phyloP scores from a whole-genome alignment of 345 rosid genomes.

The Citrus inodora region DNA sequence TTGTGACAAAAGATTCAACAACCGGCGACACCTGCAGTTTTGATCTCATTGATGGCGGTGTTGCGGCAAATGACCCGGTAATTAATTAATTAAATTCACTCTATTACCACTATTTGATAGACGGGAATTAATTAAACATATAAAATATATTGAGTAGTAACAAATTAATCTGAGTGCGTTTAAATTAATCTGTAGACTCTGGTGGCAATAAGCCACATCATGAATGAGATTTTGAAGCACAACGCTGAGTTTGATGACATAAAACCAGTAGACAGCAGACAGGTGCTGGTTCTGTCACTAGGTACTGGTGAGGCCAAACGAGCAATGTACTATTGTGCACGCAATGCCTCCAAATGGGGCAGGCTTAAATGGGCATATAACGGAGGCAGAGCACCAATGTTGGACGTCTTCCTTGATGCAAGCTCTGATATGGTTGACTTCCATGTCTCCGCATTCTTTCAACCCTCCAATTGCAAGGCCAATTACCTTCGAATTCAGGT shows the following conservation, averaged over 20 bases:
- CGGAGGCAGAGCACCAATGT: background rate
- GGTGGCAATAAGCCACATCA: constrained; percentile 12
- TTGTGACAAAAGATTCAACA: constrained; percentile 8
- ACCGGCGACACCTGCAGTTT: background rate
- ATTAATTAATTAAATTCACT: background rate
- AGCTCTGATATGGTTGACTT: too few species aligned
- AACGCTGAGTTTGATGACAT: background rate
- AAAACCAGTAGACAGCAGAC: background rate
- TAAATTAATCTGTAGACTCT: background rate
- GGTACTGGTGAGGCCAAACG: background rate
- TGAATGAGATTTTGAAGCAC: constrained; percentile 8
- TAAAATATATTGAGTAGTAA: too few species aligned
- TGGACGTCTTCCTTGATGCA: too few species aligned
- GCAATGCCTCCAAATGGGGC: constrained; percentile 21
- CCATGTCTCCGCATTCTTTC: too few species aligned
- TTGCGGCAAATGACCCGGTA: constrained; percentile 32
- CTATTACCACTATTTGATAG: too few species aligned
- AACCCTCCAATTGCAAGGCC: too few species aligned
- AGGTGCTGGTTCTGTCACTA: background rate
- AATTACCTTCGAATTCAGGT: too few species aligned
- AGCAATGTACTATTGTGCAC: constrained; percentile 10
- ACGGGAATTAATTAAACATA: too few species aligned
- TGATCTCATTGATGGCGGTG: constrained; percentile 31
- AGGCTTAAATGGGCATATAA: constrained; percentile 8
- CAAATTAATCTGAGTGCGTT: too few species aligned